A percentile compares a stretch with the other conserved stretches of the same genome.
Conservation (phyloP, 169 alveolate genomes). For the Cystoisospora suis region DNA sequence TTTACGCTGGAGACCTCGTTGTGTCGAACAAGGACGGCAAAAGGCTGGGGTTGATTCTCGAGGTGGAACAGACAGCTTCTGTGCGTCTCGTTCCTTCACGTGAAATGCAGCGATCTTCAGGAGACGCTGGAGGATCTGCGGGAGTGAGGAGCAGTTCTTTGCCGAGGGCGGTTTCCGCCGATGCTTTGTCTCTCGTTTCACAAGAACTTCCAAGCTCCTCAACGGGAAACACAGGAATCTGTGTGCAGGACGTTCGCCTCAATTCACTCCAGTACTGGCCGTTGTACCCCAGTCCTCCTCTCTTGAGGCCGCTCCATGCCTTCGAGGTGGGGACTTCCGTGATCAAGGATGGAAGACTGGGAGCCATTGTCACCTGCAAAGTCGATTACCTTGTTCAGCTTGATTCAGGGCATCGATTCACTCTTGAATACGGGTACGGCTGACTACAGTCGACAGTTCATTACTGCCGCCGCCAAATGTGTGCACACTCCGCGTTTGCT, state of each 20-base stretch:
- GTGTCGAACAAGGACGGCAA: not conserved
- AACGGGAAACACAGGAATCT: too few relatives aligned
- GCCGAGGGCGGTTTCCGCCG: slow-evolving; percentile 6
- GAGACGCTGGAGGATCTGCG: not conserved
- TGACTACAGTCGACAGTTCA: too few relatives aligned
- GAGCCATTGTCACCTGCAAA: slow-evolving; percentile 24
- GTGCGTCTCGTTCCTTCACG: slow-evolving; percentile 6
- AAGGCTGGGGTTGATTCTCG: slow-evolving; percentile 33
- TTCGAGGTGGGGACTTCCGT: slow-evolving; percentile 38
- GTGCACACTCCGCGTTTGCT: too few relatives aligned
- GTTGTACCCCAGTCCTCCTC: slow-evolving; percentile 8
- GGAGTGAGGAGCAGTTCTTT: not conserved
- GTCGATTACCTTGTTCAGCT: slow-evolving; percentile 39
- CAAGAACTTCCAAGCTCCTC: not conserved
- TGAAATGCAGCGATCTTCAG: not conserved
- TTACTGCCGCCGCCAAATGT: too few relatives aligned
- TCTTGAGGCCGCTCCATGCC: slow-evolving; percentile 37
- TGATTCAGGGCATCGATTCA: slow-evolving; percentile 43
- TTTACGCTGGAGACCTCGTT: slow-evolving; percentile 28
- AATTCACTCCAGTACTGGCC: not conserved
- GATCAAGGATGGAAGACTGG: slow-evolving; percentile 16
- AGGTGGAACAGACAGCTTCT: slow-evolving; percentile 21
- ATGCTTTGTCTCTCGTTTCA: not conserved
- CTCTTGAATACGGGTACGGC: slow-evolving; percentile 43
- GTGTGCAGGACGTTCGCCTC: not conserved